These are phyloP conservation scores for Dalbergia oliveri DNA, from an alignment of 306 rosid genomes.

Conservation along the genomic window DNA sequence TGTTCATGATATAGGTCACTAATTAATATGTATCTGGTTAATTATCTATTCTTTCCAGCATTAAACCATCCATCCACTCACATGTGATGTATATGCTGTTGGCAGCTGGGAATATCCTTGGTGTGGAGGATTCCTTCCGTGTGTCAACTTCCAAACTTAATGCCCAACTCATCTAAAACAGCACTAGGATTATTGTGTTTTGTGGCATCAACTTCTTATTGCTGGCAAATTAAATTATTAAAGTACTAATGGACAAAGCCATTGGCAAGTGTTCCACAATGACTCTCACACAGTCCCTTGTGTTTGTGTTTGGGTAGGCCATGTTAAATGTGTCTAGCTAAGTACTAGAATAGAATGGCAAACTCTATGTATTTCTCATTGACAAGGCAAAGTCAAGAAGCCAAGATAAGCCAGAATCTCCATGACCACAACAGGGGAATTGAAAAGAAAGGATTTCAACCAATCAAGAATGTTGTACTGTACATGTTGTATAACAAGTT, in stretches of 20 bases:
- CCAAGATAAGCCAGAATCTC: slow-evolving; percentile 41
- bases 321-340: slow-evolving; percentile 2
- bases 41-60: background rate
- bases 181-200: slow-evolving; percentile 18
- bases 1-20: too few relatives aligned
- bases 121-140: slow-evolving; percentile 14
- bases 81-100: slow-evolving; percentile 40
- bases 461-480: background rate
- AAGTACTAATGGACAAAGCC: slow-evolving; percentile 22
- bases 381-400: slow-evolving; percentile 40
- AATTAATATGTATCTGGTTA: too few relatives aligned
- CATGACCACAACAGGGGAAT: slow-evolving; percentile 19
- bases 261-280: slow-evolving; percentile 4
- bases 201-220: slow-evolving; percentile 40
- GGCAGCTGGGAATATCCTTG: slow-evolving; percentile 54
- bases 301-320: background rate
- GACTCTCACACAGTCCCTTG: background rate
- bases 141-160: slow-evolving; percentile 40
- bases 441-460: slow-evolving; percentile 25
- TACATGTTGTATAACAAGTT: background rate
- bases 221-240: background rate
- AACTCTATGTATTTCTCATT: background rate
- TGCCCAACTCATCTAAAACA: slow-evolving; percentile 7
- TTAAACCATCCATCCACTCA: slow-evolving; percentile 43
- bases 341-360: background rate